These are phyloP conservation scores for Saturnispora diversa DNA, from an alignment of 805 yeast genomes.

Conservation along the genomic window DNA sequence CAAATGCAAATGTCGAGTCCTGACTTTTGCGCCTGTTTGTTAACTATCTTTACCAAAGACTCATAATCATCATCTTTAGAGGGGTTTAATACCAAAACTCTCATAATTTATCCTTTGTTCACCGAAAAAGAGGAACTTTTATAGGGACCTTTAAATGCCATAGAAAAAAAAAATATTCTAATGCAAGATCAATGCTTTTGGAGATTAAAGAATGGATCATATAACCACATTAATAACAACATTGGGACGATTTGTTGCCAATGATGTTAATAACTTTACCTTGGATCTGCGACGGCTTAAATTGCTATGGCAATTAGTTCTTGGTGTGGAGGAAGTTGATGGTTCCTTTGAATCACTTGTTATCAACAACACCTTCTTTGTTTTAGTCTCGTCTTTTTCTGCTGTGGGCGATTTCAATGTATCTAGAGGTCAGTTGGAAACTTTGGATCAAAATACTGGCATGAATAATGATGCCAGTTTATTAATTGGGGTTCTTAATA, in stretches of 20 bases:
- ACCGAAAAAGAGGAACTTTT: too few relatives aligned
- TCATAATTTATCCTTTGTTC: too few relatives aligned
- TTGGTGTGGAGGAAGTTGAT: slow-evolving; percentile 2
- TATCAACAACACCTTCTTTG: slow-evolving; percentile 1
- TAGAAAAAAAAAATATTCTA: neutral
- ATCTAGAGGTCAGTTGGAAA: slow-evolving; percentile 4
- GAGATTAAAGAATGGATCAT: slow-evolving; percentile 2
- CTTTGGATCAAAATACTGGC: neutral
- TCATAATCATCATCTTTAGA: neutral
- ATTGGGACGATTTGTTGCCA: slow-evolving; percentile 1
- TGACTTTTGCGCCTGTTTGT: slow-evolving; percentile 2
- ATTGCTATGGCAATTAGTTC: slow-evolving; percentile 6
- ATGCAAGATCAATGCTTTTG: neutral
- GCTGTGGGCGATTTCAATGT: neutral
- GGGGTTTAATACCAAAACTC: slow-evolving; percentile 8
- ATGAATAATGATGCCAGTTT: slow-evolving; percentile 7
- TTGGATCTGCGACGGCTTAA: slow-evolving; percentile 5
- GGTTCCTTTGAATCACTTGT: neutral
- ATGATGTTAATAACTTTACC: neutral
- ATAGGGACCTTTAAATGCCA: too few relatives aligned
- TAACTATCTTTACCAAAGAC: neutral
- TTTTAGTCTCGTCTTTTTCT: neutral
- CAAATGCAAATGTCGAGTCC: slow-evolving; percentile 4
- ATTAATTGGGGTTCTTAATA: slow-evolving; percentile 9
- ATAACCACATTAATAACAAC: slow-evolving; percentile 5